A percentile compares a stretch with the other conserved stretches of the same genome.
Conservation (phyloP, 148 eudicot genomes). For the Chenopodium album region DNA sequence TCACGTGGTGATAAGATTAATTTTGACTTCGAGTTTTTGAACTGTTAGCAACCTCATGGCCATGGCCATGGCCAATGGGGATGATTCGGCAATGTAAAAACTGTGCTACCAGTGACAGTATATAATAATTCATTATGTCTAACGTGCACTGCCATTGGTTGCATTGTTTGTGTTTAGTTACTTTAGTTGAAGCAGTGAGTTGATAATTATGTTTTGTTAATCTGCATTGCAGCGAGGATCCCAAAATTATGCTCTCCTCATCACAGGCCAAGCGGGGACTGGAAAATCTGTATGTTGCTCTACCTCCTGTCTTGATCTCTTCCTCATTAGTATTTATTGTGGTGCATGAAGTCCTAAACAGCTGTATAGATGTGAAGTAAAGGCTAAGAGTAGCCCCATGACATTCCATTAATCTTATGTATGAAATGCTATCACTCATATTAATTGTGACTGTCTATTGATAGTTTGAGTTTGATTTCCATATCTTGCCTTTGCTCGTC, state of each 20-base stretch:
- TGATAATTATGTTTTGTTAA: conserved; percentile 1
- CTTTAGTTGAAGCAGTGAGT: not conserved
- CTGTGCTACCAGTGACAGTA: not conserved
- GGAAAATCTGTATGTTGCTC: conserved; percentile 87
- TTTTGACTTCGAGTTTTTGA: not conserved
- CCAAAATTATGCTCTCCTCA: conserved; percentile 56
- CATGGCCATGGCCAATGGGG: not conserved
- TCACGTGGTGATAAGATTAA: not conserved
- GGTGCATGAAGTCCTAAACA: not conserved
- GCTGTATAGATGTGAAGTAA: not conserved
- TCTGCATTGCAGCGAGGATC: conserved; percentile 39
- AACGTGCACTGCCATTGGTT: not conserved
- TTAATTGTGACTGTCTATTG: not conserved
- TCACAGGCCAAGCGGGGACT: conserved; percentile 86
- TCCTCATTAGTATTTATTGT: not conserved
- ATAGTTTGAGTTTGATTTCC: not conserved
- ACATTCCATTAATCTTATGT: not conserved
- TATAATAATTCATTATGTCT: not conserved
- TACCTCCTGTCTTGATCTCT: not conserved
- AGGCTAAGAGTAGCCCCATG: not conserved
- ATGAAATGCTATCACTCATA: not conserved
- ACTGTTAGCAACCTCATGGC: not conserved
- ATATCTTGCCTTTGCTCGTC: not conserved
- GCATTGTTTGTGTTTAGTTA: not conserved
- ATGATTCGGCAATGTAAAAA: not conserved